Evolutionary conservation across 2,329 filamentous ascomycete species (phyloP).

Genomic region (Neurospora sp.): DNA sequence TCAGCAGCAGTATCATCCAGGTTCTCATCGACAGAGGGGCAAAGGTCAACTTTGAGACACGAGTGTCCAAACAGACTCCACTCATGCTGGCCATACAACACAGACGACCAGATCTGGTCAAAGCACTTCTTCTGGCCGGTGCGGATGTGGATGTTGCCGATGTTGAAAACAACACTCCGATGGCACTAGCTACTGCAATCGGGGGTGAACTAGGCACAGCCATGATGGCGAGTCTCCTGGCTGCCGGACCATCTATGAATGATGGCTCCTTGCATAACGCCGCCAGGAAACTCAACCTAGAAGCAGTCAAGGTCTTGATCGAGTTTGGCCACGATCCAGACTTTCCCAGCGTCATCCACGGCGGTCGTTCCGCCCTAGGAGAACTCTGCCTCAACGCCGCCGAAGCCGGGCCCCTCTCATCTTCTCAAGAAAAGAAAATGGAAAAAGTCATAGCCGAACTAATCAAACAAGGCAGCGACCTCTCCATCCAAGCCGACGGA

Average conservation of each 20-base stretch:
- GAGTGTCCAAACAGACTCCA: conserved; percentile 42
- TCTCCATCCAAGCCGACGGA: conserved; percentile 42
- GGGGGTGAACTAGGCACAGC: conserved; percentile 42
- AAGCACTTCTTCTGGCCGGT: conserved; percentile 44
- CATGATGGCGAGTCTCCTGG: conserved; percentile 45
- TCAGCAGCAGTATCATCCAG: conserved; percentile 48
- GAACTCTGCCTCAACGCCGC: conserved; percentile 52
- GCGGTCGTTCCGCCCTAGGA: conserved; percentile 51
- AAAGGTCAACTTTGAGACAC: conserved; percentile 47
- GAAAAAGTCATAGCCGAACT: conserved; percentile 47
- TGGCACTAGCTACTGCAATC: conserved; percentile 48
- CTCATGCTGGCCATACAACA: conserved; percentile 49
- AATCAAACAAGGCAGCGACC: conserved; percentile 45
- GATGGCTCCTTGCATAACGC: conserved; percentile 60
- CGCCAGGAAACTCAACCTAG: conserved; percentile 46
- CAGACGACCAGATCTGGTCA: conserved; percentile 46
- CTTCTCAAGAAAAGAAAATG: conserved; percentile 41
- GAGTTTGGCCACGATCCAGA: conserved; percentile 52
- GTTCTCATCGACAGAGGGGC: conserved; percentile 44
- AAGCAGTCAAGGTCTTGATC: conserved; percentile 45
- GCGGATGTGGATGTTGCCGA: conserved; percentile 51
- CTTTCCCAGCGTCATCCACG: conserved; percentile 52
- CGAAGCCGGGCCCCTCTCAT: conserved; percentile 32
- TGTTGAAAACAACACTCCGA: conserved; percentile 44
- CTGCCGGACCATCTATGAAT: conserved; percentile 45